Conservation (phyloP, 208 protist genomes). For the Trypanosoma grayi region DNA sequence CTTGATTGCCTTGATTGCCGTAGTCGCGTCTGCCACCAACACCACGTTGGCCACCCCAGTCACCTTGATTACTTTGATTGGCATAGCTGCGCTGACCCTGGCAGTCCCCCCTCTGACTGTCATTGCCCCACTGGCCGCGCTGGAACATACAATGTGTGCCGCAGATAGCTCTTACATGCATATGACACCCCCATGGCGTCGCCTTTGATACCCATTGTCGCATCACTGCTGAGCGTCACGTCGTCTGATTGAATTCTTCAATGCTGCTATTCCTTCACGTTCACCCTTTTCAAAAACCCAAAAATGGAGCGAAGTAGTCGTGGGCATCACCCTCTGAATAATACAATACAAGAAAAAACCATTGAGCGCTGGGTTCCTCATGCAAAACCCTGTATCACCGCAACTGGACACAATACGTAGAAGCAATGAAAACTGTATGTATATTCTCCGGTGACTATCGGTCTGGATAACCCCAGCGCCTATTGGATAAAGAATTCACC, state of each 20-base stretch:
- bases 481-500: too few species aligned
- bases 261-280: background rate
- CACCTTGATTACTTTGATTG: constrained; percentile 2
- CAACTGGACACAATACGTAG: too few species aligned
- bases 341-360: too few species aligned
- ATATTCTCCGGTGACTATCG: too few species aligned
- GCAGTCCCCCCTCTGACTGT: background rate
- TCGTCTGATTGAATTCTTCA: background rate
- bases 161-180: constrained; percentile 12
- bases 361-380: too few species aligned
- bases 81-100: constrained; percentile 2
- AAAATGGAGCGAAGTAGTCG: too few species aligned
- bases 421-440: too few species aligned
- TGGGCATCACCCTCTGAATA: too few species aligned
- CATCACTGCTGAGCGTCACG: constrained; percentile 5
- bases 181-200: background rate
- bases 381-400: too few species aligned
- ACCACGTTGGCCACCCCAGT: constrained; percentile 10
- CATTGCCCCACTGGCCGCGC: constrained; percentile 22
- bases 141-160: constrained; percentile 19
- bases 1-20: constrained; percentile 15
- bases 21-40: constrained; percentile 20
- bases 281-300: background rate
- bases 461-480: too few species aligned
- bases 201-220: constrained; percentile 11